These are phyloP conservation scores for Dalbergia cultrata DNA, from an alignment of 306 rosid genomes.

Conservation along the genomic window DNA sequence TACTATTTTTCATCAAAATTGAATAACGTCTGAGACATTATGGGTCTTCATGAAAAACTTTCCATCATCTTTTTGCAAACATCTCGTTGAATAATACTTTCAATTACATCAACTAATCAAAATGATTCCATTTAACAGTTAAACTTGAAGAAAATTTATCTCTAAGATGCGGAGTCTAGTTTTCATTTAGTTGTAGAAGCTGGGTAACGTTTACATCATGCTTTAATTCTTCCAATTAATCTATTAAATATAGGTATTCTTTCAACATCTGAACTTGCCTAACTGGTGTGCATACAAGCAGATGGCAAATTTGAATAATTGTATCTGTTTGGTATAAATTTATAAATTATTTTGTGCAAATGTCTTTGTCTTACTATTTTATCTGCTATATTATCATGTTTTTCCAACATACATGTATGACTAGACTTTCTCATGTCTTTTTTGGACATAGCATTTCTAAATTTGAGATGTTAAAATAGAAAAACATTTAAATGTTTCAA, in stretches of 20 bases:
- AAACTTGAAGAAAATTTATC: not conserved
- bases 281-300: slow-evolving; percentile 35
- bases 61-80: not conserved
- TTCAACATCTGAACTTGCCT: slow-evolving; percentile 41
- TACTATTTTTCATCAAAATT: too few species aligned
- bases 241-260: slow-evolving; percentile 9
- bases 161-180: not conserved
- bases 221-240: not conserved
- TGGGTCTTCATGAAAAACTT: too few species aligned
- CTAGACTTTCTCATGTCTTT: not conserved
- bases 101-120: too few species aligned
- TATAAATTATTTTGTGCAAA: slow-evolving; percentile 23
- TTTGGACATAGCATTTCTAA: too few species aligned
- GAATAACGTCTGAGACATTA: too few species aligned
- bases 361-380: slow-evolving; percentile 19
- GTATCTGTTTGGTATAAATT: not conserved
- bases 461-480: too few species aligned
- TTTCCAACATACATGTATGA: not conserved
- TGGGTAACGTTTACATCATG: slow-evolving; percentile 37
- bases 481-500: too few species aligned
- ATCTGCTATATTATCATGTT: not conserved
- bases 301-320: slow-evolving; percentile 18
- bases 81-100: not conserved
- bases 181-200: not conserved
- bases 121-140: too few species aligned